Percentiles rank a stretch among this genome's conserved stretches.
Evolutionary conservation across 441 rosid species (phyloP).

Genomic region (Aquilaria agallochum): DNA sequence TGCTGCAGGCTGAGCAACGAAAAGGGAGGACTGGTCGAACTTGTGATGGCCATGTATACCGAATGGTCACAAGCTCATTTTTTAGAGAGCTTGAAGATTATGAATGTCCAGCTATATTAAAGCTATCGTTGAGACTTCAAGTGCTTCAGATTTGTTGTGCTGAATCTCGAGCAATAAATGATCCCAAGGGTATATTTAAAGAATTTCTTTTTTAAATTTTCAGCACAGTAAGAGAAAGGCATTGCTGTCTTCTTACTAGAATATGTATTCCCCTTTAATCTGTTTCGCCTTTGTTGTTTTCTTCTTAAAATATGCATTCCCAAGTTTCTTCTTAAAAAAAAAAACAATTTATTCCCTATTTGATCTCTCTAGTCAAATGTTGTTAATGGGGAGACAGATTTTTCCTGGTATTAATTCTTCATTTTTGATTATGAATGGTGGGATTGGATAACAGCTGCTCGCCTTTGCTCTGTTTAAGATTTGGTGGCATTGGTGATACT

Average conservation of each 20-base stretch:
- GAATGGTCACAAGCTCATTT: conserved; percentile 82
- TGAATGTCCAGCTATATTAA: conserved; percentile 76
- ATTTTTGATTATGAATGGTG: too few species aligned
- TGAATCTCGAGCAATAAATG: conserved; percentile 74
- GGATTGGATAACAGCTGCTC: too few species aligned
- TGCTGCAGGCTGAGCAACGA: conserved; percentile 86
- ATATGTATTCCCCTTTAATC: too few species aligned
- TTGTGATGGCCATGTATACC: conserved; percentile 91
- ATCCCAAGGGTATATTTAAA: conserved; percentile 67
- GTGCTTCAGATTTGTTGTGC: conserved; percentile 85
- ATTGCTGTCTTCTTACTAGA: neutral
- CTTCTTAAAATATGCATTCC: too few species aligned
- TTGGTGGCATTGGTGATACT: too few species aligned
- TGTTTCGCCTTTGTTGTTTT: too few species aligned
- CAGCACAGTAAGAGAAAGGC: neutral
- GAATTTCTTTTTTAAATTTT: conserved; percentile 10
- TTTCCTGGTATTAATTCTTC: too few species aligned
- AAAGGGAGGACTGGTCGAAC: conserved; percentile 96
- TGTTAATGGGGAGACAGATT: too few species aligned
- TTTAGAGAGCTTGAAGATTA: conserved; percentile 58
- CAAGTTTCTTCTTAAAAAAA: too few species aligned
- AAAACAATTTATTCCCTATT: too few species aligned
- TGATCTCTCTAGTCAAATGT: too few species aligned
- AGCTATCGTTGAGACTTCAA: conserved; percentile 81
- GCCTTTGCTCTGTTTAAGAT: too few species aligned